These are phyloP conservation scores for Quercus glauca DNA, from an alignment of 306 rosid genomes.

Conservation along the genomic window DNA sequence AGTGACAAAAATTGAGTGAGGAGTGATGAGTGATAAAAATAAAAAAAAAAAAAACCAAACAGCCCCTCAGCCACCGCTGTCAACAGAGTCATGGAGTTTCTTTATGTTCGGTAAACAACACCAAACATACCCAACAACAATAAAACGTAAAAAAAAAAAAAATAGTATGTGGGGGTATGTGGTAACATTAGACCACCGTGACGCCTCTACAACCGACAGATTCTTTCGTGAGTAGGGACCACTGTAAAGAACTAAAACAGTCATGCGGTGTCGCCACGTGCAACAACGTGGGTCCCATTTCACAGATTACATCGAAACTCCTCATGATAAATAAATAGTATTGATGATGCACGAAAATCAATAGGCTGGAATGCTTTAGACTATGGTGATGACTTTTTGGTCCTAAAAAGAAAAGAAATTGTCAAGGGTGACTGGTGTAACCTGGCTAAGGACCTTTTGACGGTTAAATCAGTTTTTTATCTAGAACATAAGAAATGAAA, in stretches of 20 bases:
- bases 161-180: background rate
- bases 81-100: background rate
- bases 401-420: too few relatives aligned
- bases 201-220: constrained; percentile 54
- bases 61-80: too few relatives aligned
- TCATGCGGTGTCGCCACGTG: background rate
- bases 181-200: constrained; percentile 34
- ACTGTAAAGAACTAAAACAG: background rate
- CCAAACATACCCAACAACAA: background rate
- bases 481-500: too few relatives aligned
- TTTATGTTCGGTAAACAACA: constrained; percentile 13
- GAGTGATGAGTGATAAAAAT: too few relatives aligned
- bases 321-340: background rate
- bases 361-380: too few relatives aligned
- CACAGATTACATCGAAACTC: background rate
- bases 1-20: too few relatives aligned
- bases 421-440: too few relatives aligned
- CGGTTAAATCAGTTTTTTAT: too few relatives aligned
- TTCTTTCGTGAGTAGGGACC: constrained; percentile 27
- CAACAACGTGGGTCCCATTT: background rate
- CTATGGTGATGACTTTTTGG: too few relatives aligned
- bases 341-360: too few relatives aligned
- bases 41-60: too few relatives aligned
- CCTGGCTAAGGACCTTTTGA: accelerated
- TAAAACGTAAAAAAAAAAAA: background rate